A percentile compares a stretch with the other conserved stretches of the same genome.
Evolutionary conservation across 495 filamentous ascomycete genomes (phyloP).

Genomic region (Tricharina praecox): DNA sequence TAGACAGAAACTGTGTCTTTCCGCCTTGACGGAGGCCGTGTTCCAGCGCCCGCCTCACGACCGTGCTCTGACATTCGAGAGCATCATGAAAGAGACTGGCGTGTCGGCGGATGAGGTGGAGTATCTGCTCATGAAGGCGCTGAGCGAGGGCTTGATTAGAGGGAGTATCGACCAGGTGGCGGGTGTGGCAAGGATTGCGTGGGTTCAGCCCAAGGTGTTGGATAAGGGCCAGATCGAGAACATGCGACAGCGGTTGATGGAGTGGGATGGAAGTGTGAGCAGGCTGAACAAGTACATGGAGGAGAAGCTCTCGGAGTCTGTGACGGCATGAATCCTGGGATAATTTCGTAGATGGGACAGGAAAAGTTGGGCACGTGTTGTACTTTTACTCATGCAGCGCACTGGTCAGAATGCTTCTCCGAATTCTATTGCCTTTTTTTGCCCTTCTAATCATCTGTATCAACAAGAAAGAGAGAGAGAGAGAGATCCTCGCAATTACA

Average conservation of each 20-base stretch:
- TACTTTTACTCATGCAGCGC: slow-evolving; percentile 3
- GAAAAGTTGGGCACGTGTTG: too few species aligned
- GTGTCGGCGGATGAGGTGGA: slow-evolving; percentile 83
- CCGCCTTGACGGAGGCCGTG: slow-evolving; percentile 87
- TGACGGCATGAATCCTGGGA: not conserved
- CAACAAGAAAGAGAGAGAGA: too few species aligned
- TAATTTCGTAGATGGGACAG: too few species aligned
- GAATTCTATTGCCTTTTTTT: too few species aligned
- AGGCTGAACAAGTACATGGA: slow-evolving; percentile 33
- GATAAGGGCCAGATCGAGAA: slow-evolving; percentile 91
- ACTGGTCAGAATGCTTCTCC: not conserved
- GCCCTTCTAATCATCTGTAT: not conserved
- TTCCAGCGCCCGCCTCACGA: slow-evolving; percentile 92
- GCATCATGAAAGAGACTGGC: slow-evolving; percentile 81
- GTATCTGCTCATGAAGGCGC: slow-evolving; percentile 94
- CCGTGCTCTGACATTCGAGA: slow-evolving; percentile 75
- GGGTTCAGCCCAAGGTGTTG: slow-evolving; percentile 96
- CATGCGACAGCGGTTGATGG: slow-evolving; percentile 71
- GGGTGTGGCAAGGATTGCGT: slow-evolving; percentile 83
- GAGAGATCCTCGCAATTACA: not conserved
- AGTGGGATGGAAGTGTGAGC: slow-evolving; percentile 93
- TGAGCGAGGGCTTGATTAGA: slow-evolving; percentile 74
- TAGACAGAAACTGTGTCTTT: slow-evolving; percentile 91
- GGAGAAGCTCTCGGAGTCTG: slow-evolving; percentile 14
- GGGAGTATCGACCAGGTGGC: slow-evolving; percentile 95